Conservation (phyloP, 768 basidiomycete genomes). For the Tubosaeta brunneosetosa region DNA sequence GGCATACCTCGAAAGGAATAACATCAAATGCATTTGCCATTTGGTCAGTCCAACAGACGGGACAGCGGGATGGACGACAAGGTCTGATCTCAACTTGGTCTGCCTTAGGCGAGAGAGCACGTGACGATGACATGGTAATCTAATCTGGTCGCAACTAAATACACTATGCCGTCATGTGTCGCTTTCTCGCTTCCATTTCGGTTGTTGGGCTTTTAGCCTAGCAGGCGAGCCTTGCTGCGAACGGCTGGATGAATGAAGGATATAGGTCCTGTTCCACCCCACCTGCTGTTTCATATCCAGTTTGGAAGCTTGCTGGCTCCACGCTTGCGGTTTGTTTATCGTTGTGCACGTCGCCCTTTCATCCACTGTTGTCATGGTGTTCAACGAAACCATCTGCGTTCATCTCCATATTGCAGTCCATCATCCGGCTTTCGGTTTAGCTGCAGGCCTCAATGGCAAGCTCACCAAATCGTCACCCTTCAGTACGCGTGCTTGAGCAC, state of each 20-base stretch:
- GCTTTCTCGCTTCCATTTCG: conserved; percentile 24
- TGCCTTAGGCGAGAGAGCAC: conserved; percentile 16
- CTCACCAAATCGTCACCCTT: too few species aligned
- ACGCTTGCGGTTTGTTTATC: conserved; percentile 76
- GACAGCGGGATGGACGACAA: not conserved
- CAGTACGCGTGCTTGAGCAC: not conserved
- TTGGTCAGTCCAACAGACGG: not conserved
- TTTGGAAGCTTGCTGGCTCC: conserved; percentile 51
- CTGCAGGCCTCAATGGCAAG: conserved; percentile 32
- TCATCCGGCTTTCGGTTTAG: conserved; percentile 90
- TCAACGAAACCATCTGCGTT: conserved; percentile 80
- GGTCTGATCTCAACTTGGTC: conserved; percentile 9
- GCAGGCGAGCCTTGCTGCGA: conserved; percentile 41
- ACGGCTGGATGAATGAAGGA: conserved; percentile 69
- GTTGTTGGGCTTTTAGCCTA: not conserved
- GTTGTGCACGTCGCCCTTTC: conserved; percentile 39
- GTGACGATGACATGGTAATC: conserved; percentile 13
- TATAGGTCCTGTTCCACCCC: conserved; percentile 68
- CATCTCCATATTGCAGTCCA: conserved; percentile 71
- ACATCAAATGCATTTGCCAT: conserved; percentile 79
- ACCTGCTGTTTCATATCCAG: conserved; percentile 19
- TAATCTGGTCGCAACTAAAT: conserved; percentile 12
- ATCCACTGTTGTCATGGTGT: conserved; percentile 46
- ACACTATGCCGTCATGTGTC: not conserved
- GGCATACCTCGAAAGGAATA: conserved; percentile 74